A percentile compares a stretch with the other conserved stretches of the same genome.
Conservation (phyloP, 1,139 yeast genomes). For the Geotrichum aggregatum region DNA sequence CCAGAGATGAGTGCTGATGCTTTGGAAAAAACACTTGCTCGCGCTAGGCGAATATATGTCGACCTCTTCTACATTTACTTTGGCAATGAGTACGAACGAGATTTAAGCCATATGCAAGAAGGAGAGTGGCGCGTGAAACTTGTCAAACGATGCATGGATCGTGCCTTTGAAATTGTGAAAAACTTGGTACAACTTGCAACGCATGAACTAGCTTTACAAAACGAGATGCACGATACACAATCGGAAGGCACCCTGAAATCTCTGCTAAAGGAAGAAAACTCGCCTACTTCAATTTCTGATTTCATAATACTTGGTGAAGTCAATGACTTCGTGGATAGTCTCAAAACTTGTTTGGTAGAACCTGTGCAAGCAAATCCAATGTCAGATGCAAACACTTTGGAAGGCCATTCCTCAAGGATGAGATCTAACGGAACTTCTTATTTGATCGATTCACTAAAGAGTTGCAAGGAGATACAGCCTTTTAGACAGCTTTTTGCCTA, state of each 20-base stretch:
- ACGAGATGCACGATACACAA: not conserved
- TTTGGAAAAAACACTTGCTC: conserved; percentile 5
- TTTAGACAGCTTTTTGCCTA: conserved; percentile 14
- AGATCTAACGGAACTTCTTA: not conserved
- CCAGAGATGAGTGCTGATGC: not conserved
- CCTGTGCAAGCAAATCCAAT: too few relatives aligned
- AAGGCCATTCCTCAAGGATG: too few relatives aligned
- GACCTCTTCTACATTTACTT: conserved; percentile 17
- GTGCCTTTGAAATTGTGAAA: conserved; percentile 12
- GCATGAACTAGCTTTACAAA: conserved; percentile 1
- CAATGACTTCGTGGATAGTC: too few relatives aligned
- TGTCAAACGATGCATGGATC: conserved; percentile 3
- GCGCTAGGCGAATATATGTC: conserved; percentile 11
- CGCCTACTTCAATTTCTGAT: too few relatives aligned
- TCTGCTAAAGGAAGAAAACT: too few relatives aligned
- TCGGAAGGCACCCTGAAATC: too few relatives aligned
- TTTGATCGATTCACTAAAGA: not conserved
- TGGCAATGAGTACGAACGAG: conserved; percentile 7
- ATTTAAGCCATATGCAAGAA: not conserved
- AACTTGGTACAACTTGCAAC: conserved; percentile 1
- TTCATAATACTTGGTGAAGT: not conserved
- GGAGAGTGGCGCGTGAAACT: conserved; percentile 1
- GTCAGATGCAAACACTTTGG: too few relatives aligned
- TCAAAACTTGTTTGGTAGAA: too few relatives aligned
- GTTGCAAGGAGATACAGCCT: conserved; percentile 5